Base-by-base conservation (phyloP, 139 green algal species). In the Prasinococcaceae sp. region DNA sequence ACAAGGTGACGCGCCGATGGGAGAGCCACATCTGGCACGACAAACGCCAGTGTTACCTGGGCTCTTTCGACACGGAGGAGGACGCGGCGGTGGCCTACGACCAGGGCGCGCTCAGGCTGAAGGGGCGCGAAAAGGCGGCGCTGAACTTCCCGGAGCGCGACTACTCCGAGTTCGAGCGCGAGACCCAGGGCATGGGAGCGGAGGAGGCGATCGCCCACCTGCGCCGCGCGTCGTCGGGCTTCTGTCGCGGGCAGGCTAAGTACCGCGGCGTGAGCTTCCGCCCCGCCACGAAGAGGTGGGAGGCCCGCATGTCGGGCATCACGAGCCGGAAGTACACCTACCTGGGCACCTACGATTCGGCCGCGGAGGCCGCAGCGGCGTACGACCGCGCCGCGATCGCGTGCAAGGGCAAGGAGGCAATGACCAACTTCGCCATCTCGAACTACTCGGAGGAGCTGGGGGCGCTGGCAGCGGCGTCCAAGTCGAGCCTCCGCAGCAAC, bases 311-410 rank as follows among this genome's bases (percentile, higher is more conserved):
- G 6, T 45, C 23, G 19, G 50, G 50, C 8, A 23, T 51, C 8
- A 30, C 17, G 50, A 58, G 33, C 8, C 10, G 17, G n/a, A 58
- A 58, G 50, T 58, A 58, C 50, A 58, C 50, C 9, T 58, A 58
- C 50, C 32, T 58, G 8, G 50, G 50, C 8, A 58, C 50, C 22
- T 58, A 27, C 50, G 50, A 58, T n/a, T 52, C 30, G 32, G 19
- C 50, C 14, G 50, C 54, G 36, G 50, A 46, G 6, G 50, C 50
- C 14, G 50, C 50, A 20, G 30, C 19, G 30, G 50, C 50, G 8
- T 58, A 58, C 14, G 50, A 58, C 14, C 30, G 32, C 9, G 32
- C 50, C 8, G 50, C 50, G 17, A 51, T 58, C 20, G 22, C 23
- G 23, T 20, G 27, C 32, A 58, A 58, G 36, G 50, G 50, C 8